Conservation (phyloP, 352 stramenopile species). For the Globisporangium polare region DNA sequence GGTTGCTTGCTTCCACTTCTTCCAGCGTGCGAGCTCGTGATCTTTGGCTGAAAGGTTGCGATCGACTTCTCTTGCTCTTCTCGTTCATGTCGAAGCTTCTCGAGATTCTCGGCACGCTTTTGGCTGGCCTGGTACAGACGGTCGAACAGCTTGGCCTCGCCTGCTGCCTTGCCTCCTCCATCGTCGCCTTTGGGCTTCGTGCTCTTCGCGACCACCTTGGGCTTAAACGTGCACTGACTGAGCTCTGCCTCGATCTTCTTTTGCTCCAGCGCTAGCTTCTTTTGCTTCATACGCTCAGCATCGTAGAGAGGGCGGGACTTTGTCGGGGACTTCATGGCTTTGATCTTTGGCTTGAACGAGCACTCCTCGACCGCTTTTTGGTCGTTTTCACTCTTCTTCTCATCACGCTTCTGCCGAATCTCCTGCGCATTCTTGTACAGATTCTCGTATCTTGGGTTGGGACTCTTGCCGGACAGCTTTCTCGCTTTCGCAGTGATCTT, state of each 20-base stretch:
- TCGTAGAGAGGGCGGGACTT: slow-evolving; percentile 67
- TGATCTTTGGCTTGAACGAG: slow-evolving; percentile 81
- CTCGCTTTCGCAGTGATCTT: slow-evolving; percentile 65
- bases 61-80: slow-evolving; percentile 58
- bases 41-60: slow-evolving; percentile 63
- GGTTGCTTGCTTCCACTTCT: slow-evolving; percentile 39
- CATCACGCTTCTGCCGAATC: slow-evolving; percentile 63
- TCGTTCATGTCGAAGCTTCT: slow-evolving; percentile 59
- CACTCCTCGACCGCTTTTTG: slow-evolving; percentile 56
- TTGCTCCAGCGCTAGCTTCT: slow-evolving; percentile 57
- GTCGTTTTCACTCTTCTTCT: slow-evolving; percentile 56
- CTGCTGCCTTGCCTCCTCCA: slow-evolving; percentile 12
- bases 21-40: slow-evolving; percentile 18
- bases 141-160: slow-evolving; percentile 43
- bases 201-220: slow-evolving; percentile 52
- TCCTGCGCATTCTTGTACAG: slow-evolving; percentile 67
- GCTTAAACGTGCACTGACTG: slow-evolving; percentile 64
- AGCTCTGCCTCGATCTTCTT: slow-evolving; percentile 70
- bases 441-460: slow-evolving; percentile 62
- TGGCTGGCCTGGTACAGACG: slow-evolving; percentile 68
- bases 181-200: slow-evolving; percentile 30
- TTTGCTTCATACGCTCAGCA: slow-evolving; percentile 64
- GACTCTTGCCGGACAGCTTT: slow-evolving; percentile 30
- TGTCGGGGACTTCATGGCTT: slow-evolving; percentile 45
- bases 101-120: slow-evolving; percentile 49